Base-by-base conservation (phyloP, 371 early-diverging fungal genomes). In the Encephalitozoon hellem region DNA sequence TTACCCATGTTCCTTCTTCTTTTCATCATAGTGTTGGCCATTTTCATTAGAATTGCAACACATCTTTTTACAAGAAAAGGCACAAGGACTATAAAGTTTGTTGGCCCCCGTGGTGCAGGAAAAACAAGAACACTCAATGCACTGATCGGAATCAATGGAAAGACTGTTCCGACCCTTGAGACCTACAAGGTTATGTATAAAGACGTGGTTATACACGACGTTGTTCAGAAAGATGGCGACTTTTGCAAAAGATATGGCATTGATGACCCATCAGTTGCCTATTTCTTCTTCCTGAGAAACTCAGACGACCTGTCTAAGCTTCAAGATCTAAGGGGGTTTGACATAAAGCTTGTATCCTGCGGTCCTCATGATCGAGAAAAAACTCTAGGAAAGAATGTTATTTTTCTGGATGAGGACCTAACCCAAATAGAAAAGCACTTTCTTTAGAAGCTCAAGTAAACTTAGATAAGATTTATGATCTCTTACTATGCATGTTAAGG, bases 101-200 rank as follows among this genome's bases (percentile, higher is more conserved):
- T 55, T 32, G 73, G 73, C 5, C 42, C 38, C n/a, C 63, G 73
- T 32, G 38, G 42, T 21, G 6, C 51, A 30, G 73, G 73, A 65
- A 72, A 72, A 26, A 72, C 73, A 34, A 63, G 9, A 25, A 34
- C 53, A 32, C 51, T 72, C 9, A 72, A 72, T 65, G 45, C 32
- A 25, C 30, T 72, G 9, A 12, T 51, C 4, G 52, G 65, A 34
- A 25, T 41, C 34, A 28, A 47, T 32, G 63, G n/a, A 11, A 65
- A 65, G 34, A 72, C 73, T 2, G 64, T 72, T 2, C 73, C 73
- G 38, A 72, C 73, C 11, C 28, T 72, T 15, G 66, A 72, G 39
- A 26, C 32, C 25, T 72, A 72, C 52, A 39, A 32, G 39, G 53
- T 52, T 9, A 51, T 30, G 11, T 38, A 49, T 21, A 49, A 72